Evolutionary conservation across 2,329 filamentous ascomycete species (phyloP).

Genomic region (Stromatinia cepivora): DNA sequence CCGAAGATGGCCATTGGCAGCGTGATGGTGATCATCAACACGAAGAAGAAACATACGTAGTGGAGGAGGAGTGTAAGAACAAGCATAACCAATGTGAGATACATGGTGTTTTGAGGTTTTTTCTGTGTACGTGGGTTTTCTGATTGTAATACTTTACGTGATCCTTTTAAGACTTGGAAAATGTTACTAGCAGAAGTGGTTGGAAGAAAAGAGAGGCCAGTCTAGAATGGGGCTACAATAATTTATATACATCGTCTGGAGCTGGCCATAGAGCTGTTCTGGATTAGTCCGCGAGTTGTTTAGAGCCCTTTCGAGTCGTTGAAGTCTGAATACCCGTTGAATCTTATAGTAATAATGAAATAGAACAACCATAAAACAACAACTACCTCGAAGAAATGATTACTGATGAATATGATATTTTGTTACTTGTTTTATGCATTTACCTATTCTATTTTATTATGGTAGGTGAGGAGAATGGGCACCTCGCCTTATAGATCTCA

Average conservation of each 20-base stretch:
- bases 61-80: accelerated
- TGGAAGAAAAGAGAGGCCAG: background rate
- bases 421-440: background rate
- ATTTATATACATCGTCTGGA: background rate
- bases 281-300: background rate
- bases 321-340: background rate
- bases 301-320: background rate
- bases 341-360: background rate
- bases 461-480: too few relatives aligned
- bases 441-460: background rate
- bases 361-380: background rate
- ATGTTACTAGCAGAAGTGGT: background rate
- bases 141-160: background rate
- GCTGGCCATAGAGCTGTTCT: background rate
- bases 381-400: background rate
- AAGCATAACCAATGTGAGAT: accelerated
- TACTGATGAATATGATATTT: background rate
- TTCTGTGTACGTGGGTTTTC: background rate
- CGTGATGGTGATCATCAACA: background rate
- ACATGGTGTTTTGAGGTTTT: background rate
- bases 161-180: background rate
- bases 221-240: accelerated
- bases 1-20: background rate
- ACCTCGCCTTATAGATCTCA: too few relatives aligned
- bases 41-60: background rate